Base-by-base conservation (phyloP, 163 green algal genomes). In the Volvox carteri region DNA sequence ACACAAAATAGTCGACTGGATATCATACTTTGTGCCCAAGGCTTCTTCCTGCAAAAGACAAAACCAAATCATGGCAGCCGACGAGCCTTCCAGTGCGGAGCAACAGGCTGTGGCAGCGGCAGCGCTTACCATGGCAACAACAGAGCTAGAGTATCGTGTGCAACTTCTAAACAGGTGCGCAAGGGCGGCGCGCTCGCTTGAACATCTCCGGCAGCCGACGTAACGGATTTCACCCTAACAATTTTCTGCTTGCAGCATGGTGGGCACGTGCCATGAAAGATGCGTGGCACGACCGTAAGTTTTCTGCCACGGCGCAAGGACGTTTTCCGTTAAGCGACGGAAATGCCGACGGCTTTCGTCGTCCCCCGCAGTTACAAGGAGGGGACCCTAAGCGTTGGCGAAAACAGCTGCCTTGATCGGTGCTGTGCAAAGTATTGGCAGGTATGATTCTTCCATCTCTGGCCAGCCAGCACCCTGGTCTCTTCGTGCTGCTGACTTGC, bases 371-470 rank as follows among this genome's bases (percentile, higher is more conserved):
- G 96, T 67, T 98, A 98, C 92, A 99, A 99, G 91, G 98, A 99
- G 16, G 96, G 95, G 6, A 94, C 98, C 5, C 92, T 99, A 0
- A 99, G 96, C 91, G 95, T 99, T 9, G 97, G 97, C 21, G 97
- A 99, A 91, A 99, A 96, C 91, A 97, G 94, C 91, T 99, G 98
- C 89, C 92, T 99, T 11, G 98, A 99, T 90, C 91, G 98, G 30
- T 99, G 98, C 79, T 93, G 94, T 23, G 93, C 95, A 21, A 99
- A 99, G 91, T 99, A 99, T 91, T 99, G 97, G 97, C 97, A 99
- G 97, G 97, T 98, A 86, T 52, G 48, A 77, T 14, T 14, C n/a
- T 4, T 77, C 39, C 54, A 67, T 14, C 30, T 74, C 4, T 8
- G 37, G n/a, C 30, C n/a, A 4, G 62, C 37, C 12, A 21, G 28